Base-by-base conservation (phyloP, 305 asterid species). In the Striga hermonthica region DNA sequence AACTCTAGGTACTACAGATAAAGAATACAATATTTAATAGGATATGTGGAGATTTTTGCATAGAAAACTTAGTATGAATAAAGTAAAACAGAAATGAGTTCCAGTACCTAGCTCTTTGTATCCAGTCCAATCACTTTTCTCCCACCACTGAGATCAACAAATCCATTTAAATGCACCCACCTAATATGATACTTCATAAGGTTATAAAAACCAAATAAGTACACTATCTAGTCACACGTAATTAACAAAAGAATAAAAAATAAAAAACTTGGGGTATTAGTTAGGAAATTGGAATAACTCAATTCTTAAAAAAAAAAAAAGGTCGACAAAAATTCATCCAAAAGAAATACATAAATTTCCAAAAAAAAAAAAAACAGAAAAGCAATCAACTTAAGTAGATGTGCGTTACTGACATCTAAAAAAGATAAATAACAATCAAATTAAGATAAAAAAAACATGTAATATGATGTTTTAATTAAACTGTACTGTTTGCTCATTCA, bases 111-210 rank as follows among this genome's bases (percentile, higher is more conserved):
- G 89, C 81, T 93, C 99, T 82, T 90, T 93, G 89, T 87, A 88
- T 73, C 97, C 99, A 4, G 94, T 90, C 98, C 98, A 93, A 76
- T 93, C 96, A 83, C 98, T 93, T 82, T 90, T 90, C 88, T 93
- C 98, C 98, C 98, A 93, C 98, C 98, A 93, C 98, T 93, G 82
- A 90, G 84, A 90, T 81, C 79, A 89, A 92, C 84, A 90, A 87
- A 87, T 84, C 95, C 95, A 90, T 81, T 87, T 90, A 93, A 89
- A 87, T 74, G 96, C 78, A 87, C 76, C 80, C 81, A 87, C 95
- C 91, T 84, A 85, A 93, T 94, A 86, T 86, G 90, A 82, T 83
- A 80, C 88, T 82, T 76, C 73, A 79, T 78, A 76, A 79, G 82
- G 81, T 88, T 75, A 90, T 70, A 71, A 71, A 78, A 79, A 65